A percentile compares a stretch with the other conserved stretches of the same genome.
These are phyloP conservation scores for Wickerhamomyces chaumierensis DNA, from an alignment of 805 yeast genomes.

Conservation along the genomic window DNA sequence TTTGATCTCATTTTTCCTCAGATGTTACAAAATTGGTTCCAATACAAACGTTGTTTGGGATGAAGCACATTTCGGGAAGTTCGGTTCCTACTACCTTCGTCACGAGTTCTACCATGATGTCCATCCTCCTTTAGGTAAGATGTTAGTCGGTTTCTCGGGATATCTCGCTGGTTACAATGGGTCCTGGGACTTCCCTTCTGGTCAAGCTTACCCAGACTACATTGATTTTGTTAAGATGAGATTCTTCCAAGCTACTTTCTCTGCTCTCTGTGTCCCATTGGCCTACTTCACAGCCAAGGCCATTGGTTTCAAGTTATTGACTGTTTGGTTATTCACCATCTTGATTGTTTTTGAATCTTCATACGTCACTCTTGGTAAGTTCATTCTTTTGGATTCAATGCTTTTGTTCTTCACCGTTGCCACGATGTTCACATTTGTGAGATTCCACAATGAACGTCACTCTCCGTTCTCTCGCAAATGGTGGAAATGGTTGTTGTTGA, in stretches of 20 bases:
- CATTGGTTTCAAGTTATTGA: slow-evolving; percentile 57
- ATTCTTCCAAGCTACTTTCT: slow-evolving; percentile 73
- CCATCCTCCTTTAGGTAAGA: slow-evolving; percentile 94
- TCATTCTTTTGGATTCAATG: slow-evolving; percentile 87
- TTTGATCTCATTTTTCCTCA: slow-evolving; percentile 51
- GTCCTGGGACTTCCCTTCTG: slow-evolving; percentile 80
- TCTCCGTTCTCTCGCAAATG: slow-evolving; percentile 58
- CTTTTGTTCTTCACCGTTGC: slow-evolving; percentile 78
- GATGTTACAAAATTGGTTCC: slow-evolving; percentile 65
- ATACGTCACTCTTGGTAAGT: slow-evolving; percentile 76
- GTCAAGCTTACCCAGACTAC: slow-evolving; percentile 62
- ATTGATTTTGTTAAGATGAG: slow-evolving; percentile 82
- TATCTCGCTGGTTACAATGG: slow-evolving; percentile 83
- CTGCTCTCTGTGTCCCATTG: slow-evolving; percentile 76
- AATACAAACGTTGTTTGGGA: slow-evolving; percentile 87
- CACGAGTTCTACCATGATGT: slow-evolving; percentile 93
- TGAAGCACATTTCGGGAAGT: slow-evolving; percentile 96
- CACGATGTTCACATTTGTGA: slow-evolving; percentile 62
- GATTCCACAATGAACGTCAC: slow-evolving; percentile 52
- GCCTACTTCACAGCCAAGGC: slow-evolving; percentile 75
- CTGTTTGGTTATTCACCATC: slow-evolving; percentile 69
- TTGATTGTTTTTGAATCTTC: slow-evolving; percentile 79
- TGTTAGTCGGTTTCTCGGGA: slow-evolving; percentile 83
- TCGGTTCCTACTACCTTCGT: slow-evolving; percentile 81
- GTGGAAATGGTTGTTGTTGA: slow-evolving; percentile 87